These are phyloP conservation scores for Neohortaea acidophila DNA, from an alignment of 495 filamentous ascomycete genomes.

Conservation along the genomic window DNA sequence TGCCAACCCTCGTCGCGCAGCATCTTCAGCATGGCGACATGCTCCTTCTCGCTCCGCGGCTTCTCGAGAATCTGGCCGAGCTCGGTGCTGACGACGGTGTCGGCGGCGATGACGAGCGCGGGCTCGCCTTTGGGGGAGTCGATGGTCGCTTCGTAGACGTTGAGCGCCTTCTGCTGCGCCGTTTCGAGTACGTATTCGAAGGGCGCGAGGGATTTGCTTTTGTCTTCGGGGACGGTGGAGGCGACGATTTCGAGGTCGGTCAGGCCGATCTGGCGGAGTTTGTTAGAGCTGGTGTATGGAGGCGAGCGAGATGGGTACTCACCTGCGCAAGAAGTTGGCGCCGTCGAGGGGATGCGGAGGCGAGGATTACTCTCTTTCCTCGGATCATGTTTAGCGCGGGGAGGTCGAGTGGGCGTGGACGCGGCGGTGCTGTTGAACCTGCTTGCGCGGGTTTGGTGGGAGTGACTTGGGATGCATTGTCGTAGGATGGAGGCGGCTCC, in stretches of 20 bases:
- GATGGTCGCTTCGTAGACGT: constrained; percentile 59
- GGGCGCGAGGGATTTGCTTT: constrained; percentile 62
- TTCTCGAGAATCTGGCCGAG: constrained; percentile 75
- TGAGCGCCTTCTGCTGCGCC: constrained; percentile 61
- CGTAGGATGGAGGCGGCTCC: constrained; percentile 26
- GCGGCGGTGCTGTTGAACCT: constrained; percentile 26
- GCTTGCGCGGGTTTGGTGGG: constrained; percentile 1
- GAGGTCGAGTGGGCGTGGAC: constrained; percentile 52
- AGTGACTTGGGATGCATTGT: constrained; percentile 12
- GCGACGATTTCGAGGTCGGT: constrained; percentile 60
- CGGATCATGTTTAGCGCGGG: constrained; percentile 60
- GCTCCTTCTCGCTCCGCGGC: constrained; percentile 61
- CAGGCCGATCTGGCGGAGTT: constrained; percentile 43
- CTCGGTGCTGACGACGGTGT: constrained; percentile 75
- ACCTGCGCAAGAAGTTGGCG: constrained; percentile 58
- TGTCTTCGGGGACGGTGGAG: constrained; percentile 64
- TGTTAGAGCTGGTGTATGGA: constrained; percentile 5
- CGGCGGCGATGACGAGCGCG: constrained; percentile 73
- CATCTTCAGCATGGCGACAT: constrained; percentile 64
- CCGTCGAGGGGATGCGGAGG: constrained; percentile 72
- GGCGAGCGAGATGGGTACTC: constrained; percentile 14
- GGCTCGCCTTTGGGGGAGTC: constrained; percentile 53
- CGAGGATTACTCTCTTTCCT: constrained; percentile 65
- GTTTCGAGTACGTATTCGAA: constrained; percentile 86
- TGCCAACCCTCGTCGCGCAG: constrained; percentile 57